Evolutionary conservation across 2,329 filamentous ascomycete genomes (phyloP).

Genomic region (Colletotrichum scovillei): DNA sequence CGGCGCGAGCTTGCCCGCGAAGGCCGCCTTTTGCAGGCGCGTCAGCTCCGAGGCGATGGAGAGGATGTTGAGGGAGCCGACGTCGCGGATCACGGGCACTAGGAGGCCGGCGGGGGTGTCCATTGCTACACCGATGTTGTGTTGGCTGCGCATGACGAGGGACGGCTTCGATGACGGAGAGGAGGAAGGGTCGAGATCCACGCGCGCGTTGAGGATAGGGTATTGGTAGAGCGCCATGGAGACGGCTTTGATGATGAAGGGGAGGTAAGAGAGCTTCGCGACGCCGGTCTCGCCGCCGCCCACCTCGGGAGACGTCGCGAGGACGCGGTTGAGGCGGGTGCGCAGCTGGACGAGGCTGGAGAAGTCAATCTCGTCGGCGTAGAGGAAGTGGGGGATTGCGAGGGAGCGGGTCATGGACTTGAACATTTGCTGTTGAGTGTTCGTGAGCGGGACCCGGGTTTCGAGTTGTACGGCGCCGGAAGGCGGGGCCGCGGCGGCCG

Average conservation of each 20-base stretch:
- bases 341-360: conserved; percentile 79
- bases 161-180: conserved; percentile 67
- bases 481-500: conserved; percentile 35
- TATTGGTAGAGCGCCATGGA: conserved; percentile 85
- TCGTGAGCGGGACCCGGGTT: conserved; percentile 75
- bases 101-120: conserved; percentile 90
- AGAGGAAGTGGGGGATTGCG: conserved; percentile 93
- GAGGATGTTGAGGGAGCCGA: conserved; percentile 79
- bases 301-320: conserved; percentile 61
- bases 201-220: conserved; percentile 87
- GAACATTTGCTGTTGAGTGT: conserved; percentile 93
- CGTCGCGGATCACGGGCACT: conserved; percentile 91
- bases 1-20: conserved; percentile 78
- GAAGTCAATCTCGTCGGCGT: conserved; percentile 90
- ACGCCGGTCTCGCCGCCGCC: conserved; percentile 50
- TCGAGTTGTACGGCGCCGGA: conserved; percentile 67
- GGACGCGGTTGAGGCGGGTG: conserved; percentile 76
- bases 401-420: conserved; percentile 95
- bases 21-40: conserved; percentile 78
- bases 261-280: conserved; percentile 85
- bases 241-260: conserved; percentile 96
- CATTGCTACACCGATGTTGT: conserved; percentile 97
- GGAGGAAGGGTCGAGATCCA: conserved; percentile 66
- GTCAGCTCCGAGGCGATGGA: conserved; percentile 81
- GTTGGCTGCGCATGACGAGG: conserved; percentile 81